A percentile compares a stretch with the other conserved stretches of the same genome.
Evolutionary conservation across 352 stramenopile species (phyloP).

Genomic region (Pythium periplocum): DNA sequence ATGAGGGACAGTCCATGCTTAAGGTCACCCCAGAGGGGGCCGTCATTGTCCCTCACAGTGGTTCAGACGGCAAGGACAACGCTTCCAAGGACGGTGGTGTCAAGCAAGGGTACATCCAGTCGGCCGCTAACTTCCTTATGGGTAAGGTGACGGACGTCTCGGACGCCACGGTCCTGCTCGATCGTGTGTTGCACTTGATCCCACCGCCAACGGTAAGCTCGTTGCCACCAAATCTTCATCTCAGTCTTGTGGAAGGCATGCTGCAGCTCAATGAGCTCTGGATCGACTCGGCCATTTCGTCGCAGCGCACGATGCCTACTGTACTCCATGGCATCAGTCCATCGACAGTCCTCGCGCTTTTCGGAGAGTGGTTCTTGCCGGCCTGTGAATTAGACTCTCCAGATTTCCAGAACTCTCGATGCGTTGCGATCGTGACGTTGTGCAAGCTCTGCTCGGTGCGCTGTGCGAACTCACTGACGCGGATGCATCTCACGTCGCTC

Average conservation of each 20-base stretch:
- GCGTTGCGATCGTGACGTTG: constrained; percentile 68
- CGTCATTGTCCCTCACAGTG: constrained; percentile 40
- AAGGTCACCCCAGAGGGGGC: constrained; percentile 63
- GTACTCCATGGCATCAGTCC: constrained; percentile 69
- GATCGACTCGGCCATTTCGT: constrained; percentile 76
- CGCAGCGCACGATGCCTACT: constrained; percentile 42
- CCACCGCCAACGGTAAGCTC: constrained; percentile 61
- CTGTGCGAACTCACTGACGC: constrained; percentile 53
- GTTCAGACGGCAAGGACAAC: constrained; percentile 12
- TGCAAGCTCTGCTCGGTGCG: constrained; percentile 75
- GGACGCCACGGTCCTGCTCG: constrained; percentile 70
- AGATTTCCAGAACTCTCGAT: constrained; percentile 77
- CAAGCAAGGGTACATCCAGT: constrained; percentile 67
- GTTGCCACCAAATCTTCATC: constrained; percentile 54
- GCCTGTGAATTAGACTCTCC: constrained; percentile 66
- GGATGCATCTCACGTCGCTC: constrained; percentile 57
- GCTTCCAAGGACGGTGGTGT: constrained; percentile 26
- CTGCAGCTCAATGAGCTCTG: constrained; percentile 72
- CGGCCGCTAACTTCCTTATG: constrained; percentile 66
- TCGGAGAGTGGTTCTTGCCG: constrained; percentile 83
- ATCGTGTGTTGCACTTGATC: constrained; percentile 78
- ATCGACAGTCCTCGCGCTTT: constrained; percentile 77
- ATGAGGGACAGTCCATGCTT: constrained; percentile 63
- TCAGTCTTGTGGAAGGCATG: constrained; percentile 72
- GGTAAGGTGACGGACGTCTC: constrained; percentile 44